Conservation (phyloP, 2,329 filamentous ascomycete species). For the Amauroascus niger region DNA sequence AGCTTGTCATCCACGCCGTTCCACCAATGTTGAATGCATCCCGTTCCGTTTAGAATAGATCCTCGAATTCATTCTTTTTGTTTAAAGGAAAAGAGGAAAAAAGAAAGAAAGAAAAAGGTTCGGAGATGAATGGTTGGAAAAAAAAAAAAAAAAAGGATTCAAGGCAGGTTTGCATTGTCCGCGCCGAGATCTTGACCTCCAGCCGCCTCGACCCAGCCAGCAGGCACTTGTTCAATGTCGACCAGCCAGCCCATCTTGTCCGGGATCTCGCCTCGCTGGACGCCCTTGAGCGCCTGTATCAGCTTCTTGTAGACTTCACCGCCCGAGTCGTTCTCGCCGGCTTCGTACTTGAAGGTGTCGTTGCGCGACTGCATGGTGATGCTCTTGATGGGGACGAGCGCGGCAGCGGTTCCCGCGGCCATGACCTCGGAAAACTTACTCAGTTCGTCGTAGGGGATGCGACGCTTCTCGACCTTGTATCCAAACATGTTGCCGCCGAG, state of each 20-base stretch:
- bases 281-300: slow-evolving; percentile 66
- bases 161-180: slow-evolving; percentile 2
- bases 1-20: neutral
- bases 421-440: slow-evolving; percentile 65
- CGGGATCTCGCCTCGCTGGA: slow-evolving; percentile 70
- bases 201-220: slow-evolving; percentile 23
- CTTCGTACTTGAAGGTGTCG: slow-evolving; percentile 48
- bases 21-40: neutral
- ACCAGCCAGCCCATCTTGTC: slow-evolving; percentile 66
- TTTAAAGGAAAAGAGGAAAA: too few species aligned
- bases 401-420: slow-evolving; percentile 84
- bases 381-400: slow-evolving; percentile 81
- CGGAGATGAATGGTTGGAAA: neutral
- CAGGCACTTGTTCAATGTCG: slow-evolving; percentile 29
- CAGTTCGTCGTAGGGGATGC: slow-evolving; percentile 53
- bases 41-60: too few species aligned
- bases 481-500: slow-evolving; percentile 64
- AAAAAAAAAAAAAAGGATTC: neutral
- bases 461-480: slow-evolving; percentile 70
- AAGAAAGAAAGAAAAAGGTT: neutral
- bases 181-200: neutral
- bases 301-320: slow-evolving; percentile 65
- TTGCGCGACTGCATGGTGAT: slow-evolving; percentile 61
- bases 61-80: neutral
- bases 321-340: slow-evolving; percentile 32